Evolutionary conservation across 768 basidiomycete genomes (phyloP), one percentile per base, ranked within the genome.

Genomic region (Collybiopsis luxurians): DNA sequence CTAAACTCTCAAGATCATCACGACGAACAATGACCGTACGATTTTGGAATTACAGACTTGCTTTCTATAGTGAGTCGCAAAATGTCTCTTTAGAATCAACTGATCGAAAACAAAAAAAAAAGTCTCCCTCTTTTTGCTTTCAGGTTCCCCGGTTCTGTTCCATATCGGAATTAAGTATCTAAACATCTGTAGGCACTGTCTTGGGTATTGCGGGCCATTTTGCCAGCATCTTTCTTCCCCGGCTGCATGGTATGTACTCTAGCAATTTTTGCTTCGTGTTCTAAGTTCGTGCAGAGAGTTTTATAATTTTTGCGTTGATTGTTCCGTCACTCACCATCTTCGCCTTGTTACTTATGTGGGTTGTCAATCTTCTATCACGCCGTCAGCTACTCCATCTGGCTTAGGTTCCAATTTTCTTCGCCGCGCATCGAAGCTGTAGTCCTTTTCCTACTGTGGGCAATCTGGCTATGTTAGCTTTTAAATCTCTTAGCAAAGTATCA

Each of bases 181-280:
- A 13, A 46, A 56, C 26, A 57, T 57, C 47, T 46, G 48, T 61
- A 79, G 74, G 75, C 13, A 75, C 79, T 27, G 85, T 90, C 36
- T 78, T 92, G 3, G 90, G 90, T 10, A 67, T 92, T 23, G 75
- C 84, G 2, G 83, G 80, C 12, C 82, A 90, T 69, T 83, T 91
- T 61, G 88, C 85, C 1, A 76, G 57, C 48, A 67, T 85, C 44
- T 91, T 92, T 69, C 73, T 90, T 27, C 87, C 90, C 0, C 69
- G 75, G 45, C 67, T 85, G 24, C 83, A 85, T 66, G 75, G 90
- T 91, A 64, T 51, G 84, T 72, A 7, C 34, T 38, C 45, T 44
- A 19, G 44, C 15, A 28, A 15, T 53, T 31, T 51, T 26, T 34
- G 45, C 47, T 54, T 26, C 43, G 34, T 59, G 28, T 34, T 38